Evolutionary conservation across 2,329 filamentous ascomycete species (phyloP).

Genomic region (Lasiodiplodia theobromae): DNA sequence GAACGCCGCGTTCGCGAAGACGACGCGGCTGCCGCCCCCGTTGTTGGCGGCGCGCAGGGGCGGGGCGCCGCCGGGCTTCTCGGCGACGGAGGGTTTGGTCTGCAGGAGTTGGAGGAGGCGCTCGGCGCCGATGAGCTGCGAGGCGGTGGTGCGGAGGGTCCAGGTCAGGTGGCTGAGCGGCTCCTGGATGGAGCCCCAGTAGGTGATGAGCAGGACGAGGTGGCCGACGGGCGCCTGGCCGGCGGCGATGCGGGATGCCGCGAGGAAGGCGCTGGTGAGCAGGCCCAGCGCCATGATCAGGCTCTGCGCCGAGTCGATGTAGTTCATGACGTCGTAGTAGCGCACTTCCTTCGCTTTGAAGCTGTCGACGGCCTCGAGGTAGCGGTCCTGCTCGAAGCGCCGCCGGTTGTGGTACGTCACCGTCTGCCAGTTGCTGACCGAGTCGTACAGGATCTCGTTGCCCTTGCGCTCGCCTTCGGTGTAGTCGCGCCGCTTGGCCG

Average conservation of each 20-base stretch:
- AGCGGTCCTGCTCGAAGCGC: slow-evolving; percentile 60
- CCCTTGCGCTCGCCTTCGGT: slow-evolving; percentile 57
- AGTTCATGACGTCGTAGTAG: slow-evolving; percentile 36
- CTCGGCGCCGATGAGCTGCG: slow-evolving; percentile 70
- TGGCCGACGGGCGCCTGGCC: slow-evolving; percentile 62
- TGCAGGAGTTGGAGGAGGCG: slow-evolving; percentile 65
- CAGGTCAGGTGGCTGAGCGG: slow-evolving; percentile 60
- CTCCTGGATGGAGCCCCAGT: slow-evolving; percentile 62
- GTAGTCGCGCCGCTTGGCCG: slow-evolving; percentile 51
- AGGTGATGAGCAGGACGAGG: slow-evolving; percentile 70
- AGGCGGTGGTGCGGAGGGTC: slow-evolving; percentile 57
- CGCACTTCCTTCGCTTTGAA: slow-evolving; percentile 44
- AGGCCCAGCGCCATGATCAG: slow-evolving; percentile 58
- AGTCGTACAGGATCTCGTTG: slow-evolving; percentile 63
- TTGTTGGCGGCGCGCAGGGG: too few relatives aligned
- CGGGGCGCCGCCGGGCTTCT: slow-evolving; percentile 54
- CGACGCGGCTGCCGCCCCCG: slow-evolving; percentile 51
- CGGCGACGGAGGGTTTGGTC: slow-evolving; percentile 63
- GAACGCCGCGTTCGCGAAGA: slow-evolving; percentile 54
- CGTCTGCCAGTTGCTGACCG: slow-evolving; percentile 66
- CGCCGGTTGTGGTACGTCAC: slow-evolving; percentile 66
- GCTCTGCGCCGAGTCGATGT: slow-evolving; percentile 51
- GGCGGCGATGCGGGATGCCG: slow-evolving; percentile 60
- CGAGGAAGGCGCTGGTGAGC: slow-evolving; percentile 59
- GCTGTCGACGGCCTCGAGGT: slow-evolving; percentile 48